Conservation (phyloP, 331 rosid species). For the Ulmus americana region DNA sequence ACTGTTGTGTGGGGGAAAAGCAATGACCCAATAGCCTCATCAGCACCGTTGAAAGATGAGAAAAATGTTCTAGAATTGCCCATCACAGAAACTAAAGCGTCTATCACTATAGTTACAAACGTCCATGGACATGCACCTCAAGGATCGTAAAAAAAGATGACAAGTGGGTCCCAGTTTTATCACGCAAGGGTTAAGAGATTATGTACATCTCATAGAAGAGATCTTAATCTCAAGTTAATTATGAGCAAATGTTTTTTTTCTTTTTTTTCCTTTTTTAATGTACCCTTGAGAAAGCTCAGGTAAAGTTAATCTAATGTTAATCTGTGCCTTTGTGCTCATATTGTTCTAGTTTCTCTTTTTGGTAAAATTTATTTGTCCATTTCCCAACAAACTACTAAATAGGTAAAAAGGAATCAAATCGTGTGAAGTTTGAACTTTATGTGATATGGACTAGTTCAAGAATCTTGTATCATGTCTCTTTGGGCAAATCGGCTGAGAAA, state of each 20-base stretch:
- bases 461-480: neutral
- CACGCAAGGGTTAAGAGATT: neutral
- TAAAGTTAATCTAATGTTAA: neutral
- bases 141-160: neutral
- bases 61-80: conserved; percentile 46
- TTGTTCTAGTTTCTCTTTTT: neutral
- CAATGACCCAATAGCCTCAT: conserved; percentile 45
- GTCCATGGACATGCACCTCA: neutral
- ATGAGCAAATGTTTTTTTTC: neutral
- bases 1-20: conserved; percentile 88
- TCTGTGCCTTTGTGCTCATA: conserved; percentile 5
- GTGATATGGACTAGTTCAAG: no score
- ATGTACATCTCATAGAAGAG: conserved; percentile 10
- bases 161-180: neutral
- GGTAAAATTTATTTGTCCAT: no score
- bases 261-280: neutral
- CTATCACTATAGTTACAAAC: conserved; percentile 4
- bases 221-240: conserved; percentile 4
- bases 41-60: conserved; percentile 22
- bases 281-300: conserved; percentile 7
- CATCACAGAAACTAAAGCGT: conserved; percentile 25
- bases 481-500: neutral
- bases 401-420: no score
- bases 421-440: no score
- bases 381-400: no score